Evolutionary conservation across 805 yeast species (phyloP), one percentile per base, ranked within the genome.

Genomic region (Candida khao-thaluensis): DNA sequence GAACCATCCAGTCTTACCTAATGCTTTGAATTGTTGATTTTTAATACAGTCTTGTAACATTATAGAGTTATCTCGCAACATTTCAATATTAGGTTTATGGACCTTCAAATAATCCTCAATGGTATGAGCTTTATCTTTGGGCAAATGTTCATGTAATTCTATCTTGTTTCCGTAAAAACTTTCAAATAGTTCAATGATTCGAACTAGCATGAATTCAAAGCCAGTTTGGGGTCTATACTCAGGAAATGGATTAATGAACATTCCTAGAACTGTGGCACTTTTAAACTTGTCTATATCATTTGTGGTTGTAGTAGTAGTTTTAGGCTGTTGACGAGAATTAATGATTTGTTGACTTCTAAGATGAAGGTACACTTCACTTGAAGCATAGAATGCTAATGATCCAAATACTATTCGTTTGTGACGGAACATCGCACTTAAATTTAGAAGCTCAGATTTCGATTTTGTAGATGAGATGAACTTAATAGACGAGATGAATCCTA

Each of bases 191-290:
- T 89, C 96, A 41, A 79, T 57, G 3, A 89, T 44, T 15, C 96
- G 68, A 49, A 90, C 83, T 30, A 76, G 68, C 20, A 86, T 66
- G 60, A 90, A 91, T 62, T 91, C 97, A 55, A 85, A 85, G 7
- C 87, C 70, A 0, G 96, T 88, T 60, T 90, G 97, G 5, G 88
- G 84, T 37, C 97, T 71, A 56, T 91, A 91, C 56, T 91, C 96
- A 12, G 74, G 74, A 57, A 91, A 91, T 2, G 98, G 98, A 53
- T 91, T 91, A 42, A 87, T 93, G 62, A 77, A 91, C 50, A 89
- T 69, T 7, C 97, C 96, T 14, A 76, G 74, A 1, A 87, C 59
- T 2, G 59, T 60, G 5, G 66, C 69, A n/a, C 69, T 62, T 37
- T 45, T 53, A 51, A 62, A 69, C 43, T 53, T 58, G 5, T 35